Base-by-base conservation (phyloP, 83 land plant genomes). In the Diphasiastrum complanatum region DNA sequence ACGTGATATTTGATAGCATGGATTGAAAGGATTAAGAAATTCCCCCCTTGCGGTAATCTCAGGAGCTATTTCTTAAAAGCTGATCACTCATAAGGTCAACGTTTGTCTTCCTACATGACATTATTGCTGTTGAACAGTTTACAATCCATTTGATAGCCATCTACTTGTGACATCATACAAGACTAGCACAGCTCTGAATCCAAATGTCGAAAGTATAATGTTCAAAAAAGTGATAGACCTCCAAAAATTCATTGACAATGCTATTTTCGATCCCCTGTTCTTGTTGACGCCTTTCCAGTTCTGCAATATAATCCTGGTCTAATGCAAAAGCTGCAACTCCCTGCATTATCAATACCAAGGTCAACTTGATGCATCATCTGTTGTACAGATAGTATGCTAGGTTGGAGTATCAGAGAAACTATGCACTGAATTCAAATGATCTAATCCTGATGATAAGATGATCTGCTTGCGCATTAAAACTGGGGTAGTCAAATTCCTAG, bases 301-400 rank as follows among this genome's bases (percentile, higher is more conserved):
- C 72, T 26, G 68, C 45, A 36, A 71, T 69, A 60, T 63, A 79
- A 12, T 81, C 88, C 34, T 85, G 76, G 69, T 92, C 96, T 65
- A 84, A 78, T 20, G 89, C 89, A 74, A 95, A 83, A 51, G 87
- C 87, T 35, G 86, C 81, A 33, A 95, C 86, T 26, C 97, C 89
- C 99, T 95, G 76, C 63, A 78, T 50, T 6, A 2, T 32, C 18
- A 70, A 38, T 58, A 58, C 41, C 4, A 6, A 32, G 5, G 1
- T 4, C 12, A 18, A n/a, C n/a, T n/a, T n/a, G n/a, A n/a, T n/a
- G n/a, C n/a, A n/a, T n/a, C n/a, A n/a, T n/a, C n/a, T n/a, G n/a
- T n/a, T n/a, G n/a, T n/a, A n/a, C n/a, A n/a, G n/a, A n/a, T n/a
- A n/a, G n/a, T n/a, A n/a, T n/a, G n/a, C n/a, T n/a, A 47, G 10